These are phyloP conservation scores for Globisporangium paddicum DNA, from an alignment of 352 stramenopile species.

Conservation along the genomic window DNA sequence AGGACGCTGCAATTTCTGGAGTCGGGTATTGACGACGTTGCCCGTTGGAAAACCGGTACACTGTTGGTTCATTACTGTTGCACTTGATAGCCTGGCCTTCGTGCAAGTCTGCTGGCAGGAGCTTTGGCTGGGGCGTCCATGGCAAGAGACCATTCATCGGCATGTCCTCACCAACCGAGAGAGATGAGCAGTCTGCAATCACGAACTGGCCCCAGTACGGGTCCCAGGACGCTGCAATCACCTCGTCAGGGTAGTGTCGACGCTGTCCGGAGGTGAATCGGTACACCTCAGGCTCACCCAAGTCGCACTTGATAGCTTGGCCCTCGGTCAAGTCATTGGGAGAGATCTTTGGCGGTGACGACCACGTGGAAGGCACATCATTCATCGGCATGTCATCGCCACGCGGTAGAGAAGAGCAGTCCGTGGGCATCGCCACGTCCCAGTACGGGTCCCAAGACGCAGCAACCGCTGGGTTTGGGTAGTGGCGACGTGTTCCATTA, in stretches of 20 bases:
- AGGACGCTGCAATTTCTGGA: constrained; percentile 17
- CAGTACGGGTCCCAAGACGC: constrained; percentile 24
- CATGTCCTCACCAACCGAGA: constrained; percentile 16
- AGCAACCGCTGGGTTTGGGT: constrained; percentile 15
- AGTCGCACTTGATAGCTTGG: constrained; percentile 16
- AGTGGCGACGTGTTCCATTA: constrained; percentile 10
- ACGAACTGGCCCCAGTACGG: constrained; percentile 9
- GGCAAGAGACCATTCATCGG: not conserved
- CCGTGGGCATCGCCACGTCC: constrained; percentile 2
- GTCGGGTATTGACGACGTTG: constrained; percentile 18
- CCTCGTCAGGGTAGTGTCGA: constrained; percentile 15
- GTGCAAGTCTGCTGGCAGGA: not conserved
- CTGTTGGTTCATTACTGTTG: not conserved
- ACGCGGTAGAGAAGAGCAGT: constrained; percentile 8
- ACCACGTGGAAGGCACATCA: not conserved
- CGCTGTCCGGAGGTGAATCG: constrained; percentile 8
- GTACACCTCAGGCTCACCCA: constrained; percentile 8
- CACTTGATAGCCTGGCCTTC: constrained; percentile 21
- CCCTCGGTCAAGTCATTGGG: not conserved
- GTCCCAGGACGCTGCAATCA: constrained; percentile 22
- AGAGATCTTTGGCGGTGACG: not conserved
- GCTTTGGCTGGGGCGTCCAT: not conserved
- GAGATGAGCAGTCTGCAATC: constrained; percentile 14
- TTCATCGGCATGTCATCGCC: constrained; percentile 11
- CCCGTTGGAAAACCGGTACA: constrained; percentile 17